Evolutionary conservation across 352 stramenopile species (phyloP), one percentile per base, ranked within the genome.

Genomic region (Phytophthora melonis): DNA sequence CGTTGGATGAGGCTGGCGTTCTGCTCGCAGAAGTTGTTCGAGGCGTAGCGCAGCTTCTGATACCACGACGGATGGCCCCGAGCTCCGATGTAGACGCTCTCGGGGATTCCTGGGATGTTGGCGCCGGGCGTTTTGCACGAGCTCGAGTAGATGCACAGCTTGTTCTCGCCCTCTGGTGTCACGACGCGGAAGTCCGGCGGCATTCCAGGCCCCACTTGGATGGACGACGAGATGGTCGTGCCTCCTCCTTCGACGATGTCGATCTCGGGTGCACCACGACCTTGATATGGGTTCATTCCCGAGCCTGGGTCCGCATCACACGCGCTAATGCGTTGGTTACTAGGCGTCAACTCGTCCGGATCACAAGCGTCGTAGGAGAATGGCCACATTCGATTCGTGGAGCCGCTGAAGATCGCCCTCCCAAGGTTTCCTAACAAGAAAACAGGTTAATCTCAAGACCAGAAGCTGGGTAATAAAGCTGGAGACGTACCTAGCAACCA

Each of bases 301-400:
- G 85, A 98, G 47, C 98, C 95, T 59, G 96, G 94, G 54, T 87
- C 70, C 13, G 67, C 53, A 64, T 98, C 93, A 66, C 96, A 99
- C 7, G 87, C 95, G 43, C 74, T 97, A 52, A 90, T 89, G 23
- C 80, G 77, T 72, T 90, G 83, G 58, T 87, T 85, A 25, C 41
- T 72, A 14, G 77, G 59, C 6, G 60, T 14, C 8, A 82, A 75
- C 3, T 53, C 59, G 18, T 83, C 52, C 1, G 73, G 57, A 70
- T 98, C 74, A 65, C 97, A 99, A 27, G 74, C 82, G 65, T 98
- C 78, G 74, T 97, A 98, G 39, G 84, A 97, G 88, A 96, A 99
- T 3, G 97, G 97, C 95, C 96, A 99, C 65, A 98, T 92, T 73
- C 92, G 89, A 60, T 97, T 95, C 5, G 93, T 98, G 0, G 86